Evolutionary conservation across 148 eudicot genomes (phyloP).

Genomic region (Silene latifolia): DNA sequence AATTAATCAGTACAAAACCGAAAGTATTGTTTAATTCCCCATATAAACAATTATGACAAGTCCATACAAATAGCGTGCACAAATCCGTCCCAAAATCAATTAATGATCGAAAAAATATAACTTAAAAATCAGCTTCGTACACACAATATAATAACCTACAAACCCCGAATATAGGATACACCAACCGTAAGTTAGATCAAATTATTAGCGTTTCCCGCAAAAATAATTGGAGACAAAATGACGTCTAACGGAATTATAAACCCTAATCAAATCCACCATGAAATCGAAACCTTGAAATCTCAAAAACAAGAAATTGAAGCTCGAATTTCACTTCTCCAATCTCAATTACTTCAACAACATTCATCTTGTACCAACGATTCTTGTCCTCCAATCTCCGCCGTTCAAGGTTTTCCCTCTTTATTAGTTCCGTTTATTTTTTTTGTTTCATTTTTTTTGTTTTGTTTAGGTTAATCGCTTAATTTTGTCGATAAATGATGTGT

Average conservation of each 20-base stretch:
- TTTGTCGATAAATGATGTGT: no score
- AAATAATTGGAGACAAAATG: conserved; percentile 33
- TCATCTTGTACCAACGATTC: conserved; percentile 13
- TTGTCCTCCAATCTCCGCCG: conserved; percentile 31
- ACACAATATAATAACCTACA: not conserved
- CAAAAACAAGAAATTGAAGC: conserved; percentile 50
- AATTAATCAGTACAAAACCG: no score
- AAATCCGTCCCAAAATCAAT: no score
- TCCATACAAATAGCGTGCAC: no score
- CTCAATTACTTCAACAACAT: conserved; percentile 40
- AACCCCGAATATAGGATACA: no score
- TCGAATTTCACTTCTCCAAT: conserved; percentile 59
- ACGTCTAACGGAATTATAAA: conserved; percentile 32
- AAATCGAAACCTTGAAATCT: conserved; percentile 49
- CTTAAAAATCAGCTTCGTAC: not conserved
- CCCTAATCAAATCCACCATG: conserved; percentile 29
- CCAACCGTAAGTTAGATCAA: no score
- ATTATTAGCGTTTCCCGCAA: not conserved
- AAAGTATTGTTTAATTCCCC: no score
- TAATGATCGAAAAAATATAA: no score
- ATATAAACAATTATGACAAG: no score
- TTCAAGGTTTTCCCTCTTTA: conserved; percentile 53
- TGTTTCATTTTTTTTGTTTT: no score
- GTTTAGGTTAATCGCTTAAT: no score
- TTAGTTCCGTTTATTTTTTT: not conserved